Base-by-base conservation (phyloP, 1,284 basidiomycete species). In the Tylopilus sp. region DNA sequence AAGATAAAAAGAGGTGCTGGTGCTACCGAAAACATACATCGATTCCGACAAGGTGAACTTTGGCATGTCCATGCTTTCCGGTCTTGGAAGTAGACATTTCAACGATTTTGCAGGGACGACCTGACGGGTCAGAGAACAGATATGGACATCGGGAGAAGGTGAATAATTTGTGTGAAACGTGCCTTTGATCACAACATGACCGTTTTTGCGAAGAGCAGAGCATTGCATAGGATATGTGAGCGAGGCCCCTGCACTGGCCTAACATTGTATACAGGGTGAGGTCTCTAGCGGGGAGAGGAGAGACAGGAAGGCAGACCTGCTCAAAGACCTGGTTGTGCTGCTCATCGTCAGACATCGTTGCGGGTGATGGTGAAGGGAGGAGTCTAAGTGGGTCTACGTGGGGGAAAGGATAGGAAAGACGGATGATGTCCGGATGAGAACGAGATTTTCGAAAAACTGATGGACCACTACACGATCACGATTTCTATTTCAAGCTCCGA, bases 51-150 rank as follows among this genome's bases (percentile, higher is more conserved):
- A 99, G 82, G 77, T 99, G 93, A 70, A 98, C 96, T 79, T 99
- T 99, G 74, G 97, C 96, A 81, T 99, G 97, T 68, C 96, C 96
- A 81, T 98, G 96, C 85, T 94, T 94, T 60, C 93, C 94, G 47
- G 93, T 97, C 84, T 99, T 99, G 71, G 96, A 99, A 77, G 97
- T 99, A 58, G 95, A 97, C 96, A 99, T 99, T 67, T 94, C 93
- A 64, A 95, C 86, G 74, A 97, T 96, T 82, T 98, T 98, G 92
- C 96, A 99, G 59, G 96, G 96, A 65, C 94, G 88, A 63, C 86
- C 87, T 87, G 58, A 12, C 29, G 23, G 36, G 45, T 40, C 30
- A 54, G 51, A 41, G 49, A 48, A 48, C 1, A 38, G 28, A 40
- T 26, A 15, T 18, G 10, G 4, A 21, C 41, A 41, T 41, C 23